These are phyloP conservation scores for Cotoneaster glaucophyllus DNA, from an alignment of 306 rosid species.

Conservation along the genomic window DNA sequence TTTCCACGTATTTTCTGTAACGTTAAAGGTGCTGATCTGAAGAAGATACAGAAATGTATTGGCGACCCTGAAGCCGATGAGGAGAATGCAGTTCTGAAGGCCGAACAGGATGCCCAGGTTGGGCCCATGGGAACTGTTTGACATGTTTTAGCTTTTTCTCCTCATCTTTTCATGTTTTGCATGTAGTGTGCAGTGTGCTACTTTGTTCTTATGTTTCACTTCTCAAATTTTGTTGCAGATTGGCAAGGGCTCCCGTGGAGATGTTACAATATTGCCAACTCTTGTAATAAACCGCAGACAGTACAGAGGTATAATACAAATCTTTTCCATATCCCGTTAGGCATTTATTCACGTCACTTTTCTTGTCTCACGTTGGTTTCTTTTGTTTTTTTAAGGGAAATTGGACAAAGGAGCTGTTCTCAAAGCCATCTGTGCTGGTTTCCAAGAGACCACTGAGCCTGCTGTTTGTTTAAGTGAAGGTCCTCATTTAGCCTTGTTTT, in stretches of 20 bases:
- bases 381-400: conserved; percentile 51
- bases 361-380: neutral
- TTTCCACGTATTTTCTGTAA: conserved; percentile 7
- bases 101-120: conserved; percentile 92
- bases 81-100: conserved; percentile 69
- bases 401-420: conserved; percentile 80
- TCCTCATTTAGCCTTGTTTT: conserved; percentile 18
- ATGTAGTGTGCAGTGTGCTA: neutral
- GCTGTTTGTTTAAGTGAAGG: conserved; percentile 83
- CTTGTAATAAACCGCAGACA: conserved; percentile 88
- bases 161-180: conserved; percentile 1
- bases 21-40: conserved; percentile 53
- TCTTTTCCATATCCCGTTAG: neutral
- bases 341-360: neutral
- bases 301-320: conserved; percentile 58
- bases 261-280: conserved; percentile 93
- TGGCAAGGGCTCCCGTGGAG: conserved; percentile 89
- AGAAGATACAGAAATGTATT: conserved; percentile 67
- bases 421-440: conserved; percentile 87
- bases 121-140: neutral
- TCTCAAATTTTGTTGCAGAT: conserved; percentile 40
- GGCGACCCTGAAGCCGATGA: conserved; percentile 69
- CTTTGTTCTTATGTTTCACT: conserved; percentile 18
- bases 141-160: neutral
- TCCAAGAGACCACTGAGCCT: conserved; percentile 88